phyloP scores from a whole-genome alignment of 2,329 filamentous ascomycete genomes.

The Xylariaceae sp. region DNA sequence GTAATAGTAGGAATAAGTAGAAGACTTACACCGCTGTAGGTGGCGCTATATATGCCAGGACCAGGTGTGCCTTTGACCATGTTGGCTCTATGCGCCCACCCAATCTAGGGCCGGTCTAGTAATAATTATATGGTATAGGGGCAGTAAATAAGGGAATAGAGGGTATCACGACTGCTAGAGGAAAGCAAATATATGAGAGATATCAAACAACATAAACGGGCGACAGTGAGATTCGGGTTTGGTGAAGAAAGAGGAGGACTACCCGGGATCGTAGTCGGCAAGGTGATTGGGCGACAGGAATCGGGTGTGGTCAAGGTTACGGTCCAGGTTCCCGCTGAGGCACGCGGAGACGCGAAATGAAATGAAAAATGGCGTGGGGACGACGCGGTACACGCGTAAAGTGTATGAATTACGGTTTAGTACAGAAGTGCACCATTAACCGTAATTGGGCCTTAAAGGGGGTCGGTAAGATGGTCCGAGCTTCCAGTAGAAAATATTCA shows the following conservation, averaged over 20 bases:
- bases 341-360: background rate
- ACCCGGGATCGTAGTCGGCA: background rate
- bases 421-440: background rate
- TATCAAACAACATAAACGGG: background rate
- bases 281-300: background rate
- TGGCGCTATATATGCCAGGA: slow-evolving; percentile 66
- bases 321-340: background rate
- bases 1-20: background rate
- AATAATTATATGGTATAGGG: no score
- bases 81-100: slow-evolving; percentile 19
- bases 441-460: background rate
- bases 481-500: no score
- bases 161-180: no score
- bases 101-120: slow-evolving; percentile 9
- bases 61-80: slow-evolving; percentile 52
- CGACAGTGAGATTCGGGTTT: background rate
- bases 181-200: background rate
- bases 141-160: no score
- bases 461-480: no score
- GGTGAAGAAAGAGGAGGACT: background rate
- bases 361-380: background rate
- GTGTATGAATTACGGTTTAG: no score
- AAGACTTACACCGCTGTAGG: slow-evolving; percentile 66
- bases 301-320: background rate
- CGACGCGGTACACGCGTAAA: background rate